Evolutionary conservation across 1,139 yeast genomes (phyloP), one percentile per base, ranked within the genome.

Genomic region (Groenewaldozyma sp.): DNA sequence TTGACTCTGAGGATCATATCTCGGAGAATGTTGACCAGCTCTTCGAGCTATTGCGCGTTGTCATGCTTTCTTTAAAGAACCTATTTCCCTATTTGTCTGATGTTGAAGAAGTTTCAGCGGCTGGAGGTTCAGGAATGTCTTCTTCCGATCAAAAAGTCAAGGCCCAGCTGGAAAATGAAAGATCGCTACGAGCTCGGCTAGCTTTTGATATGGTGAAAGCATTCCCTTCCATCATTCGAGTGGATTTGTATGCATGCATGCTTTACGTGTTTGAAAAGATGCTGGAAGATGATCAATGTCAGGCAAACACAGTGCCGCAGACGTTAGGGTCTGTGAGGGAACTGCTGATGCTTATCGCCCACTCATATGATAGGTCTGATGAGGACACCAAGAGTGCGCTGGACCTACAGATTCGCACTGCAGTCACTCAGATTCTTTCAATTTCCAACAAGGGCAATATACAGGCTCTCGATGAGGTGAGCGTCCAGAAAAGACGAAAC

Each of bases 11-110:
- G 4, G 64, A 62, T 34, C 64, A 65, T 29, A 61, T 76, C 20
- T 71, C 72, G 17, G 71, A 70, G 26, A 75, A 76, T 36, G 80
- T 82, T 42, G 94, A 83, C 50, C 86, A 83, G 52, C 63, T 84
- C 37, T 84, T 87, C 56, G 96, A 88, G 54, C 66, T 88, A 28
- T 64, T 86, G 34, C 69, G 95, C 49, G 70, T 87, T n/a, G 74
- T 74, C 16, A 70, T 82, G 68, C 66, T 80, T 22, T 80, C 86
- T 0, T 63, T 84, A 13, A 71, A 78, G 32, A 68, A 68, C 29
- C 62, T 71, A 6, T 62, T 82, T 28, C 88, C 93, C 9, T 75
- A 78, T 42, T 63, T 81, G 42, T 68, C 73, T 42, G 70, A 67
- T 21, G 54, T 53, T 17, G 66, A 60, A 37, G 31, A 27, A 6